phyloP scores from a whole-genome alignment of 2,329 filamentous ascomycete species.

The Scopulariopsis brevicaulis region DNA sequence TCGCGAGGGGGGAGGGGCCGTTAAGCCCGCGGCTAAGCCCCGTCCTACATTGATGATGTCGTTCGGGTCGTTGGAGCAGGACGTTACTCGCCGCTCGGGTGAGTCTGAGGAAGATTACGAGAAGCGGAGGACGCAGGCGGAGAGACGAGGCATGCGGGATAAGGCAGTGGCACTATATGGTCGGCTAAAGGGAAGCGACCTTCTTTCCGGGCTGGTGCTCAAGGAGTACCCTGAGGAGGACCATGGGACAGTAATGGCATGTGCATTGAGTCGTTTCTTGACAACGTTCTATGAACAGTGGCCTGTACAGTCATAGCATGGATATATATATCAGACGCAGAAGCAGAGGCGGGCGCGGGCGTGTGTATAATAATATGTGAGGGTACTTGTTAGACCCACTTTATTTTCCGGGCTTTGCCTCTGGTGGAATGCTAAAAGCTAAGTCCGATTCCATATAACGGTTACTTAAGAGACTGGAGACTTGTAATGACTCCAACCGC shows the following conservation, averaged over 20 bases:
- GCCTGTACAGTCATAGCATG: too few species aligned
- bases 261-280: neutral
- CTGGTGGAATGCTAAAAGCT: too few species aligned
- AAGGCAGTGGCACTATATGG: neutral
- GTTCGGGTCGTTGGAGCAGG: slow-evolving; percentile 16
- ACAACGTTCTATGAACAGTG: slow-evolving; percentile 3
- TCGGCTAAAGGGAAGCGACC: neutral
- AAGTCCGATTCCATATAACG: too few species aligned
- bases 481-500: too few species aligned
- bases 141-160: neutral
- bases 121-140: neutral
- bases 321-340: too few species aligned
- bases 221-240: slow-evolving; percentile 1
- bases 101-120: slow-evolving; percentile 10
- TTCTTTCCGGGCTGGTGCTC: neutral
- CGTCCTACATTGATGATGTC: slow-evolving; percentile 13
- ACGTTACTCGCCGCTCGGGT: slow-evolving; percentile 10
- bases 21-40: neutral
- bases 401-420: too few species aligned
- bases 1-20: neutral
- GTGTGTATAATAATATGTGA: too few species aligned
- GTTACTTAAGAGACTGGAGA: too few species aligned
- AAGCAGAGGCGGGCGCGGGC: too few species aligned
- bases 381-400: too few species aligned
- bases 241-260: slow-evolving; percentile 5